Conservation (phyloP, 1,284 basidiomycete species). For the Rhodotorula sp. region DNA sequence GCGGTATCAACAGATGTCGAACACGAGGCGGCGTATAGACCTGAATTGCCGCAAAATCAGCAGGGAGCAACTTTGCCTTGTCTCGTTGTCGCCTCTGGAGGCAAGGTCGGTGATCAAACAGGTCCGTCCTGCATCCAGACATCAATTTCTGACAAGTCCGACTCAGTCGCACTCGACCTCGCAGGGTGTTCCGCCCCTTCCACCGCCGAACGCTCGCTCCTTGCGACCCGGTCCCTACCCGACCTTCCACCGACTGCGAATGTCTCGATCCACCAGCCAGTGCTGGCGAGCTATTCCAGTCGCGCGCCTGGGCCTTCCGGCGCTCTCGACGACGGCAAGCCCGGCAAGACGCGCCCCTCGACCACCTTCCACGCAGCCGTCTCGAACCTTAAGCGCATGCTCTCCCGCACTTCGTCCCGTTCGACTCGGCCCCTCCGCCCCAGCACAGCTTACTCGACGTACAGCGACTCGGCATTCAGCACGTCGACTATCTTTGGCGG, state of each 20-base stretch:
- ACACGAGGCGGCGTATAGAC: not conserved
- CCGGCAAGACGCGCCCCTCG: not conserved
- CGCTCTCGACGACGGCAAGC: too few species aligned
- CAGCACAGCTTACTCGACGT: not conserved
- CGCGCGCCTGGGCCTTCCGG: not conserved
- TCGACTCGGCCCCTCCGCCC: not conserved
- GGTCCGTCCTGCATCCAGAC: too few species aligned
- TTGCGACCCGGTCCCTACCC: not conserved
- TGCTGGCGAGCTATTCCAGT: not conserved
- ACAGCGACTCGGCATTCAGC: not conserved
- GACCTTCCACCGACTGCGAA: not conserved
- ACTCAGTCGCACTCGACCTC: too few species aligned
- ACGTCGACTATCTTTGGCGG: not conserved
- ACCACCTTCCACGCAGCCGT: not conserved
- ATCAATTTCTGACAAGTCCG: too few species aligned
- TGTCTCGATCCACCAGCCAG: not conserved
- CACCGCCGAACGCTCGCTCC: too few species aligned
- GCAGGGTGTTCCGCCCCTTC: too few species aligned
- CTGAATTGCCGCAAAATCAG: too few species aligned
- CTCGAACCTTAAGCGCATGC: slow-evolving; percentile 11
- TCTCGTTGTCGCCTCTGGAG: too few species aligned
- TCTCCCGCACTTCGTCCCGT: not conserved
- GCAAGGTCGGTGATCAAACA: too few species aligned
- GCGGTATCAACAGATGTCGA: not conserved
- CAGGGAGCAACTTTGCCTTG: too few species aligned